These are phyloP conservation scores for Leptographium flavum DNA, from an alignment of 2,329 filamentous ascomycete species.

Conservation along the genomic window DNA sequence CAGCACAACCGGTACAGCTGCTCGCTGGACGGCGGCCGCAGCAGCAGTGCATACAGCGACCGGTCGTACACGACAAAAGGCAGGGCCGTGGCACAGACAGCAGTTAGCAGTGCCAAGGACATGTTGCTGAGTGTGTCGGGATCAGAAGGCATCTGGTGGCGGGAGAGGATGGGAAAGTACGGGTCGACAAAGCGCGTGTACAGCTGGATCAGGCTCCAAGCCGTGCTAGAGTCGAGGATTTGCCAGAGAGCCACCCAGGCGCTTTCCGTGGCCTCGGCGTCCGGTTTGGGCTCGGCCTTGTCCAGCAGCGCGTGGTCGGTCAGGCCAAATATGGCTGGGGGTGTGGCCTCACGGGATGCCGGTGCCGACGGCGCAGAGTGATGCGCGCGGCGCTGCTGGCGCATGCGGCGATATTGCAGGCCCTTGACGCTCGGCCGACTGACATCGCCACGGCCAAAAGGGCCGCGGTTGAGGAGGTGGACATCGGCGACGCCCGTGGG, in stretches of 20 bases:
- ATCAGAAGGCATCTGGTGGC: constrained; percentile 17
- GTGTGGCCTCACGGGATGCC: background rate
- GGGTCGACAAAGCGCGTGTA: constrained; percentile 28
- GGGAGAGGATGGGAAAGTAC: constrained; percentile 27
- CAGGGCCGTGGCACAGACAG: constrained; percentile 27
- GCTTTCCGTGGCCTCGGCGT: constrained; percentile 11
- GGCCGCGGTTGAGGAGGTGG: constrained; percentile 4
- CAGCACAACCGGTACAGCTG: constrained; percentile 19
- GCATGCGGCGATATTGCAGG: constrained; percentile 12
- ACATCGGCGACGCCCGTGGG: constrained; percentile 9
- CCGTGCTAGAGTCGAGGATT: constrained; percentile 17
- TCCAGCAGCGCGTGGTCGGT: constrained; percentile 18
- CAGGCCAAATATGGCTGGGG: constrained; percentile 19
- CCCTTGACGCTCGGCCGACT: constrained; percentile 3
- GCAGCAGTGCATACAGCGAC: constrained; percentile 16
- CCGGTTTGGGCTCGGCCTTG: constrained; percentile 19
- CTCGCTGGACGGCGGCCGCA: constrained; percentile 17
- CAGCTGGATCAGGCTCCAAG: constrained; percentile 23
- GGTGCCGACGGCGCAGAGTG: constrained; percentile 5
- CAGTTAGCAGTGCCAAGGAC: constrained; percentile 23
- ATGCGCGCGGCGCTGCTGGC: constrained; percentile 11
- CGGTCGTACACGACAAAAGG: constrained; percentile 29
- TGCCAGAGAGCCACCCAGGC: constrained; percentile 17
- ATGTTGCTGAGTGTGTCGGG: constrained; percentile 18
- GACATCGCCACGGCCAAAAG: background rate